phyloP scores from a whole-genome alignment of 2,329 filamentous ascomycete genomes.

The Fusarium siculi region DNA sequence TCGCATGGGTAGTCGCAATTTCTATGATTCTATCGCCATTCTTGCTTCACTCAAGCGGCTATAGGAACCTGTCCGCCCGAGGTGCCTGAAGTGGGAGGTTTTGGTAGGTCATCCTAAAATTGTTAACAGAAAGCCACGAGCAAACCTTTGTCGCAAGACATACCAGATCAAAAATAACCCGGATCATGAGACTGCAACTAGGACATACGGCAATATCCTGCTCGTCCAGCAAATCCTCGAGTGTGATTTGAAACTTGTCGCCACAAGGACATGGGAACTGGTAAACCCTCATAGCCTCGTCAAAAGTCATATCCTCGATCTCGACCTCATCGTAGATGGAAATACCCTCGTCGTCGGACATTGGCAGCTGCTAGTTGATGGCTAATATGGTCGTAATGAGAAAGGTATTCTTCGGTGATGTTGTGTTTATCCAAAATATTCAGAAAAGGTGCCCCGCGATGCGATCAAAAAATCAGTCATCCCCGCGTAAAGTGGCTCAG shows the following conservation, averaged over 20 bases:
- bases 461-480: conserved; percentile 27
- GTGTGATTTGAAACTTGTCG: conserved; percentile 91
- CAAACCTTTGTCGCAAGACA: conserved; percentile 43
- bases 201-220: conserved; percentile 97
- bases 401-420: neutral
- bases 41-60: conserved; percentile 49
- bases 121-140: neutral
- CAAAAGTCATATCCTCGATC: conserved; percentile 98
- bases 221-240: conserved; percentile 86
- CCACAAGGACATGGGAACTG: conserved; percentile 97
- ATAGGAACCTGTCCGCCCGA: conserved; percentile 52
- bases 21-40: conserved; percentile 5
- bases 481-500: conserved; percentile 33
- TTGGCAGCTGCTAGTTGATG: conserved; percentile 46
- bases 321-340: conserved; percentile 97
- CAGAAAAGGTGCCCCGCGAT: conserved; percentile 44
- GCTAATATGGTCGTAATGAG: neutral
- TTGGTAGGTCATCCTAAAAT: conserved; percentile 58
- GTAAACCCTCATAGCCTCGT: conserved; percentile 84
- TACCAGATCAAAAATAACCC: conserved; percentile 91
- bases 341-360: conserved; percentile 72
- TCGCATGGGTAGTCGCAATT: neutral
- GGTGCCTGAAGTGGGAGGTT: conserved; percentile 49
- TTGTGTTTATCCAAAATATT: conserved; percentile 7
- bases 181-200: conserved; percentile 96